Evolutionary conservation across 2,329 filamentous ascomycete genomes (phyloP).

Genomic region (Fusarium sororula): DNA sequence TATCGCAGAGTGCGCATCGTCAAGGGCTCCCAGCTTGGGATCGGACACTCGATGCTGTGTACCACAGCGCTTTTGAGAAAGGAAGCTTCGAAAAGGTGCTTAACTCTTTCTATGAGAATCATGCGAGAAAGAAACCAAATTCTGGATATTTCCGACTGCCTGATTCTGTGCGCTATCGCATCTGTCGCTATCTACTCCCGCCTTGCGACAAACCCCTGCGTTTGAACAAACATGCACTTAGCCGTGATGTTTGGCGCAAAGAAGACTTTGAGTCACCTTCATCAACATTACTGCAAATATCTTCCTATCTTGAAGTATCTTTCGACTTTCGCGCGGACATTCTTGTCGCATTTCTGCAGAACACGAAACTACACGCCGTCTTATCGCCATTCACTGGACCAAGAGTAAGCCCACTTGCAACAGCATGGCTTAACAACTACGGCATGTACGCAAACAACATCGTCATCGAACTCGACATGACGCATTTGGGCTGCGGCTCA

Average conservation of each 20-base stretch:
- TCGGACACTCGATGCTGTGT: conserved; percentile 49
- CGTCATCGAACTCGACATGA: conserved; percentile 54
- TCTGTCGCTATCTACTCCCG: conserved; percentile 42
- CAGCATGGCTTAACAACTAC: conserved; percentile 48
- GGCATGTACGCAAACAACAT: conserved; percentile 49
- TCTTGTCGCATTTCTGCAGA: conserved; percentile 48
- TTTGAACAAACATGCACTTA: conserved; percentile 43
- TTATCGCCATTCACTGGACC: conserved; percentile 50
- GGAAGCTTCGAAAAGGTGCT: conserved; percentile 31
- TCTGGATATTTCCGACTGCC: conserved; percentile 41
- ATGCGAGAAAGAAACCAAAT: conserved; percentile 5
- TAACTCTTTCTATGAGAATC: conserved; percentile 34
- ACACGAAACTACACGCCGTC: conserved; percentile 50
- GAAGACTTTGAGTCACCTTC: conserved; percentile 47
- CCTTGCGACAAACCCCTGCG: conserved; percentile 38
- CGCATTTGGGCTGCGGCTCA: conserved; percentile 48
- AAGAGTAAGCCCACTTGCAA: conserved; percentile 47
- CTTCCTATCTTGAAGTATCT: conserved; percentile 44
- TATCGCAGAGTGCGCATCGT: conserved; percentile 4
- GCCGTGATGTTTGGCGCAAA: conserved; percentile 47
- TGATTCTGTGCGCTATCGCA: conserved; percentile 37
- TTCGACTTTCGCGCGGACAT: conserved; percentile 51
- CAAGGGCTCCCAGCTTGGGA: conserved; percentile 47
- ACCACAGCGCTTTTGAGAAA: conserved; percentile 35
- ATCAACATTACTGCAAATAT: conserved; percentile 38